Base-by-base conservation (phyloP, 1,139 yeast species). In the Hansenula sp. region DNA sequence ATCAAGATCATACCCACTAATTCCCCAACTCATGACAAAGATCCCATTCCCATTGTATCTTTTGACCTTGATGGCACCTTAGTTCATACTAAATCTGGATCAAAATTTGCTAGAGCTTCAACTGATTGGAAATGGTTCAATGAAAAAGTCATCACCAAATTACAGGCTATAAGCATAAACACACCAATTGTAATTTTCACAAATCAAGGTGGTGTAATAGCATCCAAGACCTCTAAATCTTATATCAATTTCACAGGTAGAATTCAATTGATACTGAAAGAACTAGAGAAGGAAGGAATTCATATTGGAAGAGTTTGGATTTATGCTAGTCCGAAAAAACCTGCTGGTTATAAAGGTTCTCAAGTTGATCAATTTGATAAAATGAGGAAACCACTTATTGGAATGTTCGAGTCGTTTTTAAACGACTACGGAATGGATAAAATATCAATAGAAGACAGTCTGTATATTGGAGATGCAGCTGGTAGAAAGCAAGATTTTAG, bases 381-480 rank as follows among this genome's bases (percentile, higher is more conserved):
- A 1, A 79, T 74, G 70, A 72, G 98, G 41, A 93, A 93, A 57
- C 99, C 99, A 0, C 68, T 66, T 4, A 61, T 60, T 0, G 96
- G 96, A 0, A 83, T 87, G 90, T 82, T 84, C 80, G 61, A 68
- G 1, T 72, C 68, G 37, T 66, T 84, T 31, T 49, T 50, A 12
- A 54, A 60, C n/a, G 74, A 76, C 43, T 44, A 61, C 16, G 50
- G 45, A 9, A 37, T 38, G 32, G 52, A 41, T 3, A 37, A 48
- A 18, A 43, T 81, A 2, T 76, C 76, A 47, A 44, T 62, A 36
- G 68, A 64, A 1, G 53, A 66, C 25, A 77, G 87, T 44, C 76
- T 84, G 50, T 93, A 66, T 59, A 91, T 91, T n/a, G 99, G 99
- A 5, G 99, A 93, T 67, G 98, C 98, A 0, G 98, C 97, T 8